phyloP scores from a whole-genome alignment of 176 grass and related monocot species.

The Triticum turgidum region DNA sequence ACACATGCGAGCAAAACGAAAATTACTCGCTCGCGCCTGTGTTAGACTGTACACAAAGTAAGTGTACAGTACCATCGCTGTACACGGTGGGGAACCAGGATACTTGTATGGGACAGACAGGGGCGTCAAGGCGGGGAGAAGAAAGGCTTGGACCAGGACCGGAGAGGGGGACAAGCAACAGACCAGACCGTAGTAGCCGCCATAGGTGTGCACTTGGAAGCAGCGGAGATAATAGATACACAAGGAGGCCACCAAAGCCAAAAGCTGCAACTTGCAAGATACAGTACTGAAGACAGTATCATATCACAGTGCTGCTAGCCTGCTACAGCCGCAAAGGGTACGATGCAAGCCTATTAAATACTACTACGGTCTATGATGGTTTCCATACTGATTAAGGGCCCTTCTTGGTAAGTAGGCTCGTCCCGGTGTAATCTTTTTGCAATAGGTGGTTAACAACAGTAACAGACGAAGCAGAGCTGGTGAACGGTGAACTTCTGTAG shows the following conservation, averaged over 20 bases:
- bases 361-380: too few species aligned
- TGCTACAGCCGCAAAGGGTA: background rate
- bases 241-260: background rate
- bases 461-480: background rate
- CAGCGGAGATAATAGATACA: background rate
- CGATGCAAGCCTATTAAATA: background rate
- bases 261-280: background rate
- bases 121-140: background rate
- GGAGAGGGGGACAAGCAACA: background rate
- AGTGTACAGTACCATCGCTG: background rate
- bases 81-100: background rate
- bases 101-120: background rate
- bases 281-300: background rate
- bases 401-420: too few species aligned
- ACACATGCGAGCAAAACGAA: background rate
- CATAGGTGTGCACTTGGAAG: background rate
- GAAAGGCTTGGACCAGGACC: slow-evolving; percentile 7
- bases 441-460: too few species aligned
- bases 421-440: too few species aligned
- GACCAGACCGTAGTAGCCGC: background rate
- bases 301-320: background rate
- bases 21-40: background rate
- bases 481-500: background rate
- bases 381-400: too few species aligned
- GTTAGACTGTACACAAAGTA: background rate